Evolutionary conservation across 371 early-diverging fungal genomes (phyloP).

Genomic region (Saksenaea vasiformis): DNA sequence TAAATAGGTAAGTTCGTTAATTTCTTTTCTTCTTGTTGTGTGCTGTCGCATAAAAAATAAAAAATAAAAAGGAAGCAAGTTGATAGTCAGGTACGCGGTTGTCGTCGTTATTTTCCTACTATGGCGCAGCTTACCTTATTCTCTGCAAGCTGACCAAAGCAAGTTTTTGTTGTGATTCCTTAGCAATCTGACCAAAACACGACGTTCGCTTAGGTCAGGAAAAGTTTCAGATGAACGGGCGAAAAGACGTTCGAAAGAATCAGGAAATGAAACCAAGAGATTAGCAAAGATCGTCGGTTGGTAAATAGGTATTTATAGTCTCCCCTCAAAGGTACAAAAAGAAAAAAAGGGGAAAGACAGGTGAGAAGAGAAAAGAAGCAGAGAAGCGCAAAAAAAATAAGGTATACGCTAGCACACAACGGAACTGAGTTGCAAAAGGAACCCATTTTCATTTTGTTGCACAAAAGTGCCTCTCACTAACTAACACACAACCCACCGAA

Average conservation of each 20-base stretch:
- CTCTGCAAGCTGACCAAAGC: not conserved
- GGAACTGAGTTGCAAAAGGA: conserved; percentile 4
- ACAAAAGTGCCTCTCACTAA: conserved; percentile 2
- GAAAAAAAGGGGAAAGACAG: not conserved
- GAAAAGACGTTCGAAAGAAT: not conserved
- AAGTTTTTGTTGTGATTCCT: conserved; percentile 2
- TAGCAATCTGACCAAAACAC: conserved; percentile 1
- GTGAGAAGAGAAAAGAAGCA: not conserved
- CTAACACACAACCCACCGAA: no score
- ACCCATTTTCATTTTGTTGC: conserved; percentile 8
- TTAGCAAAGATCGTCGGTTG: not conserved
- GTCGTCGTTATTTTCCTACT: not conserved
- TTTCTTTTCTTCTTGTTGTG: not conserved
- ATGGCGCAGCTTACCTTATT: not conserved
- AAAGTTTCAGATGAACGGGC: conserved; percentile 3
- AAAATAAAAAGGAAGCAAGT: not conserved
- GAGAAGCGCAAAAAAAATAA: not conserved
- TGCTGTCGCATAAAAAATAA: not conserved
- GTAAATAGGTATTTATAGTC: not conserved
- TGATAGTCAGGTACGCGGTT: not conserved
- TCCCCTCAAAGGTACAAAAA: not conserved
- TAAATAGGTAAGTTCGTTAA: not conserved
- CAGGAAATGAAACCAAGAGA: not conserved
- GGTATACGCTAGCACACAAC: not conserved
- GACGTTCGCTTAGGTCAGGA: not conserved